Base-by-base conservation (phyloP, 306 rosid species). In the Benincasa hispida region DNA sequence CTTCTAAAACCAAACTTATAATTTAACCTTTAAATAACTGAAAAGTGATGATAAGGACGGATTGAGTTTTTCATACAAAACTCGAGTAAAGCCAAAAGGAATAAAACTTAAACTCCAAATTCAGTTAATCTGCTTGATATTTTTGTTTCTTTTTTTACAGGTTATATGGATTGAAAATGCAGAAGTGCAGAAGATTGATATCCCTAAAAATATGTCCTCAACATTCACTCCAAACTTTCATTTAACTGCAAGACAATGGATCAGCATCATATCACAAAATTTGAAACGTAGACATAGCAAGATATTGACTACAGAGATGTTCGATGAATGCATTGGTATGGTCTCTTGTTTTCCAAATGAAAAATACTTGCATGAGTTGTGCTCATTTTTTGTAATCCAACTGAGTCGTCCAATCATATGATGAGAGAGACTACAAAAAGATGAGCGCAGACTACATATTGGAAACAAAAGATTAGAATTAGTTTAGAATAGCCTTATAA, bases 101-200 rank as follows among this genome's bases (percentile, higher is more conserved):
- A 30, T 30, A 62, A 3, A 32, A 32, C 8, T 62, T 41, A 9
- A 39, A 39, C 11, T 32, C 4, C 35, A 32, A 32, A 39, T 8
- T 8, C 10, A 39, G 45, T 39, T 39, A 8, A 2, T 32, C 2
- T 39, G 10, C 2, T 10, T 41, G 5, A 35, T 35, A 35, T 41
- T 37, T 37, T 37, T 5, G 6, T 37, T 6, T 39, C 2, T 8
- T 39, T 8, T 39, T 39, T 61, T 15, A 61, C 79, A 82, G 79
- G 74, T 75, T 45, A 66, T 82, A 78, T 78, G 85, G 85, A 18
- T 78, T 24, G 85, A 82, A 75, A 78, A 82, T 75, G 75, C 77
- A 50, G 85, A 74, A 60, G 77, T 82, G 30, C 12, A 67, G 37
- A n/a, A 67, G 57, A 58, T 55, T 59, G 42, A 78, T 24, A 69